Conservation (phyloP, 768 basidiomycete genomes). For the Peribolospora baueri region DNA sequence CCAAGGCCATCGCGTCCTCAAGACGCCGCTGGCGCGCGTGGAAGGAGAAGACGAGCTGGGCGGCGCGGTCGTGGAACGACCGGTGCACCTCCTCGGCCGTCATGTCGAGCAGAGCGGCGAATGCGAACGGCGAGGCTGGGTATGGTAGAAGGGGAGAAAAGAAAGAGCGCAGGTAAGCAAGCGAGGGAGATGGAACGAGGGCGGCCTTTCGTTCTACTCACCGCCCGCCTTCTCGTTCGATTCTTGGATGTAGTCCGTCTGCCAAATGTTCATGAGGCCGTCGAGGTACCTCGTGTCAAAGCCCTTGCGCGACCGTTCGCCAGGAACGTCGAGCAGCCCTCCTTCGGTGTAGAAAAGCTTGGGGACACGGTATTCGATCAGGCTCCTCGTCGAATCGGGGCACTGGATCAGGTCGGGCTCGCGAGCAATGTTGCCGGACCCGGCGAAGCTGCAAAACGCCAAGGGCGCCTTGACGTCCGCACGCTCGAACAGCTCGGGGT, state of each 20-base stretch:
- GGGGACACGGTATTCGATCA: constrained; percentile 57
- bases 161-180: not conserved
- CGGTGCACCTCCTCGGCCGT: constrained; percentile 30
- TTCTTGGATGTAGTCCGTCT: constrained; percentile 47
- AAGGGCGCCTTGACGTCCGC: constrained; percentile 86
- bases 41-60: not conserved
- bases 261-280: constrained; percentile 75
- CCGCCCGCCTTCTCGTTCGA: constrained; percentile 39
- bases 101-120: constrained; percentile 43
- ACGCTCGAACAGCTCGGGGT: constrained; percentile 90
- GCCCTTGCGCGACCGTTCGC: constrained; percentile 28
- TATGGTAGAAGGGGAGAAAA: not conserved
- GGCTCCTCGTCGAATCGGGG: constrained; percentile 68
- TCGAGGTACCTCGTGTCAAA: constrained; percentile 32
- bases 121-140: constrained; percentile 44
- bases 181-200: not conserved
- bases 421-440: constrained; percentile 53
- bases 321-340: constrained; percentile 42
- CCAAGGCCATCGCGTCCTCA: too few species aligned
- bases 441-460: constrained; percentile 61
- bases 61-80: constrained; percentile 2
- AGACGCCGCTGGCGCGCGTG: too few species aligned
- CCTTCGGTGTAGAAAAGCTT: constrained; percentile 47
- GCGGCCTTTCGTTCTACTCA: constrained; percentile 20
- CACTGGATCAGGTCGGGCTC: constrained; percentile 64